A percentile compares a stretch with the other conserved stretches of the same genome.
Conservation (phyloP, 495 filamentous ascomycete genomes). For the Podospora pseudoanserina region DNA sequence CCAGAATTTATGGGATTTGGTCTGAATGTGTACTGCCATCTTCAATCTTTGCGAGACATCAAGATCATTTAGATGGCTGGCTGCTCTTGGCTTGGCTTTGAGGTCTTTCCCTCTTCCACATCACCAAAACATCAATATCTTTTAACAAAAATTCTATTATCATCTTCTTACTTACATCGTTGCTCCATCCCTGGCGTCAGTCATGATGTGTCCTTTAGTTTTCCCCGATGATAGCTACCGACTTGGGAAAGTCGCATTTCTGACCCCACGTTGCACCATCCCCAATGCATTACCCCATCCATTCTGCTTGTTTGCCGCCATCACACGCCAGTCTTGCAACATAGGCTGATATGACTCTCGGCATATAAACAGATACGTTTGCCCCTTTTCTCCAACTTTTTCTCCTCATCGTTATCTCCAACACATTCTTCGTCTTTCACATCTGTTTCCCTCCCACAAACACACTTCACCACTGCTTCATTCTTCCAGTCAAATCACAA, state of each 20-base stretch:
- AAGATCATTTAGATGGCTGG: too few relatives aligned
- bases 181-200: too few relatives aligned
- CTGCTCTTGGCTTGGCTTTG: too few relatives aligned
- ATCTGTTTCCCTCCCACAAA: background rate
- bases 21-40: too few relatives aligned
- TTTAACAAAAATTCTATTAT: too few relatives aligned
- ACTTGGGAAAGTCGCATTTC: background rate
- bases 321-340: constrained; percentile 13
- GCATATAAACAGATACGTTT: background rate
- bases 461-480: background rate
- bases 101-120: too few relatives aligned
- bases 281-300: background rate
- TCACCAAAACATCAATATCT: too few relatives aligned
- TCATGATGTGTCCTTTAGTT: background rate
- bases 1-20: too few relatives aligned
- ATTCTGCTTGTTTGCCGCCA: constrained; percentile 10
- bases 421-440: background rate
- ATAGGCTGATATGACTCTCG: background rate
- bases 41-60: too few relatives aligned
- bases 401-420: background rate
- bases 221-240: background rate
- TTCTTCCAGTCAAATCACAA: constrained; percentile 27
- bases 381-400: background rate
- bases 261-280: background rate
- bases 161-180: too few relatives aligned